Conservation (phyloP, 129 eudicot species). For the Lactuca sativa region DNA sequence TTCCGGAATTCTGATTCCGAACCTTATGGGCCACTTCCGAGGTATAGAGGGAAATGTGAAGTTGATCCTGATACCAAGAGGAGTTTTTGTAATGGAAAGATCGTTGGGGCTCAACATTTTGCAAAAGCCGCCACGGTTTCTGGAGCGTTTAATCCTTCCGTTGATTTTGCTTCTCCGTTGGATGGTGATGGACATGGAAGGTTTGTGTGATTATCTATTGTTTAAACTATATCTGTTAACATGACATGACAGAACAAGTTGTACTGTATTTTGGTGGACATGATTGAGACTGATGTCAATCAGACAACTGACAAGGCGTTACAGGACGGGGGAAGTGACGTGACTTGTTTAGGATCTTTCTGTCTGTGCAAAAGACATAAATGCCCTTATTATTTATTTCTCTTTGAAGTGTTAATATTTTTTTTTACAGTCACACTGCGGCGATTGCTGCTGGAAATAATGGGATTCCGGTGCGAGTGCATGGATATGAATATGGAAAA, state of each 20-base stretch:
- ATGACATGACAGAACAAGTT: too few relatives aligned
- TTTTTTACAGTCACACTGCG: conserved; percentile 80
- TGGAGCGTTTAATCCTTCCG: conserved; percentile 78
- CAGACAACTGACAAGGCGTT: not conserved
- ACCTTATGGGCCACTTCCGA: conserved; percentile 85
- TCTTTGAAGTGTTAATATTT: not conserved
- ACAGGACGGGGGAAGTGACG: not conserved
- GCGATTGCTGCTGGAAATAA: conserved; percentile 98
- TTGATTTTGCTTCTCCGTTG: conserved; percentile 96
- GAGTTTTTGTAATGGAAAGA: conserved; percentile 87
- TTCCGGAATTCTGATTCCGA: conserved; percentile 55
- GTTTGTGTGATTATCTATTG: conserved; percentile 31
- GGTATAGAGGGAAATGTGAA: conserved; percentile 97
- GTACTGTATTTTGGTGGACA: too few relatives aligned
- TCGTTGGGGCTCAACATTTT: conserved; percentile 97
- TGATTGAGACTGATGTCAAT: too few relatives aligned
- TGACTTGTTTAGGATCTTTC: not conserved
- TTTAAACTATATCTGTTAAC: not conserved
- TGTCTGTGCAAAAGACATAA: not conserved
- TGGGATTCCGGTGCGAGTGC: conserved; percentile 90
- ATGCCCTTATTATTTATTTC: not conserved
- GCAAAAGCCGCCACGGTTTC: conserved; percentile 94
- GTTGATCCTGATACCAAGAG: conserved; percentile 70
- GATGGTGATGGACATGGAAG: conserved; percentile 99
- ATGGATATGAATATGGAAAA: conserved; percentile 86